Percentiles rank a stretch among this genome's conserved stretches.
phyloP scores from a whole-genome alignment of 2,329 filamentous ascomycete species.

The Davidsoniella neocaledoniae region DNA sequence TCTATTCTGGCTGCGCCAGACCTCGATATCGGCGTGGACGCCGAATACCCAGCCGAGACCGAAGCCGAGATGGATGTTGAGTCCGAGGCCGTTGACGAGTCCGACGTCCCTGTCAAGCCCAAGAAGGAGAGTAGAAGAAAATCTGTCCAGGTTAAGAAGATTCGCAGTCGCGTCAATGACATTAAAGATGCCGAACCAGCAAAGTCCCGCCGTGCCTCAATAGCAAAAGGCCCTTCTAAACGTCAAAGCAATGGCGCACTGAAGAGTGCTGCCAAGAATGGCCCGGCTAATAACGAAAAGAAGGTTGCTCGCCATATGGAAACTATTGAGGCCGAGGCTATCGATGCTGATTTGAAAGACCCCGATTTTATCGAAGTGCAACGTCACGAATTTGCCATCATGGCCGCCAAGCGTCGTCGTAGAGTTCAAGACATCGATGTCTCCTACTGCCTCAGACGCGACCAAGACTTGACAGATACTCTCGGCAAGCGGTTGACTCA shows the following conservation, averaged over 20 bases:
- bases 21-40: constrained; percentile 6
- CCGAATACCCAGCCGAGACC: constrained; percentile 10
- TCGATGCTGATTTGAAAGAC: constrained; percentile 12
- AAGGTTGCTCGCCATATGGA: constrained; percentile 22
- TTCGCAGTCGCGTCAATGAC: constrained; percentile 34
- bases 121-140: constrained; percentile 13
- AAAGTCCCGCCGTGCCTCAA: constrained; percentile 35
- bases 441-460: constrained; percentile 45
- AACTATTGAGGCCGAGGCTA: constrained; percentile 30
- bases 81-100: constrained; percentile 11
- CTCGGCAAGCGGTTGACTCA: constrained; percentile 45
- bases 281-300: constrained; percentile 33
- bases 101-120: constrained; percentile 13
- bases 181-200: constrained; percentile 31
- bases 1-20: constrained; percentile 9
- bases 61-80: constrained; percentile 10
- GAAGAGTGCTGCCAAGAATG: constrained; percentile 43
- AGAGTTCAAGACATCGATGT: constrained; percentile 48
- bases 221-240: constrained; percentile 36
- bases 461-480: constrained; percentile 40
- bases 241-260: constrained; percentile 42
- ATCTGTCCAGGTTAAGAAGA: constrained; percentile 14
- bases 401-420: constrained; percentile 48
- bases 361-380: constrained; percentile 27
- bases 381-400: constrained; percentile 36